Percentiles rank a stretch among this genome's conserved stretches.
These are phyloP conservation scores for Fonsecaea nubica DNA, from an alignment of 2,329 filamentous ascomycete genomes.

Conservation along the genomic window DNA sequence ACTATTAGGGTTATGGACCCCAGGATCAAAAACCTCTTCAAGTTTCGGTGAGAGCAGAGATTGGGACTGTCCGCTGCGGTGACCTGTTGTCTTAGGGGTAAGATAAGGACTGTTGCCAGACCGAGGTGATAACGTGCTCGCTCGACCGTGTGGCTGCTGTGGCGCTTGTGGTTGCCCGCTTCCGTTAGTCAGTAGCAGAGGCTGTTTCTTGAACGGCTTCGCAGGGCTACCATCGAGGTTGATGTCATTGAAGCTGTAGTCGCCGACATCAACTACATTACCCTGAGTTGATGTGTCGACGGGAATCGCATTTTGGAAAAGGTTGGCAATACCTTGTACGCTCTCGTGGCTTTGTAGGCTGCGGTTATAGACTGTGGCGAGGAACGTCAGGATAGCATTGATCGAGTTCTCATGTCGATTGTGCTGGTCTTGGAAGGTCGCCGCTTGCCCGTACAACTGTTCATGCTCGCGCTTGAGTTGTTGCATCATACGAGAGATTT, in stretches of 20 bases:
- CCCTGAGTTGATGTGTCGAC: constrained; percentile 61
- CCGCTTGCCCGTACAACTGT: constrained; percentile 84
- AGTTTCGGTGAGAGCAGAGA: constrained; percentile 45
- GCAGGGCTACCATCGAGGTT: constrained; percentile 43
- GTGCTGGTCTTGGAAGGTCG: constrained; percentile 87
- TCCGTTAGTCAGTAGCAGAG: constrained; percentile 55
- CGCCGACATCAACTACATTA: constrained; percentile 68
- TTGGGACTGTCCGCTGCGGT: constrained; percentile 18
- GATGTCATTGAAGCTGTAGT: constrained; percentile 53
- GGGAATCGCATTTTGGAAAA: constrained; percentile 75
- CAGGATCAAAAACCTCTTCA: constrained; percentile 53
- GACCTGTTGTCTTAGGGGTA: constrained; percentile 12
- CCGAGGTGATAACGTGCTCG: constrained; percentile 49
- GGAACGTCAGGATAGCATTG: constrained; percentile 96
- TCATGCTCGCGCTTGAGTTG: constrained; percentile 85
- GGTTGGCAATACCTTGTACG: constrained; percentile 67
- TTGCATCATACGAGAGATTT: constrained; percentile 82
- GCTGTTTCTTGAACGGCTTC: constrained; percentile 55
- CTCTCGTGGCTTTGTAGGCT: constrained; percentile 87
- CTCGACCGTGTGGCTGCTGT: constrained; percentile 36
- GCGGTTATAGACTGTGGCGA: constrained; percentile 95
- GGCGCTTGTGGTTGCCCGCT: constrained; percentile 35
- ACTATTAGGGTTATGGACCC: constrained; percentile 31
- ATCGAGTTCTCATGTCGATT: constrained; percentile 98
- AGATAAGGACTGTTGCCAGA: constrained; percentile 39